A percentile compares a stretch with the other conserved stretches of the same genome.
Evolutionary conservation across 2,329 filamentous ascomycete genomes (phyloP).

Genomic region (Cordyceps cicadae): DNA sequence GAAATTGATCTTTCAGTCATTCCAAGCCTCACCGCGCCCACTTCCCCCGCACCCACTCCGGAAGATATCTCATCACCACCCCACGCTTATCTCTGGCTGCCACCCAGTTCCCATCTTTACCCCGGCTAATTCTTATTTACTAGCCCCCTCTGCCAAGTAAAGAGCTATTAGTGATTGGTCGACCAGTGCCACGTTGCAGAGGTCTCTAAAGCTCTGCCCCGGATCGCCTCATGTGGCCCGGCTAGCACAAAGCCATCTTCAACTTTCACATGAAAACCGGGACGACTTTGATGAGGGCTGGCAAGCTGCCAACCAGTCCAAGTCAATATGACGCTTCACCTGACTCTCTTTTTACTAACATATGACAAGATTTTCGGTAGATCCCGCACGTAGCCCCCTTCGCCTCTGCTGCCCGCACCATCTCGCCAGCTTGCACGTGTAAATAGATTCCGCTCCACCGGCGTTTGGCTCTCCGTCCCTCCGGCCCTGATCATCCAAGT

Average conservation of each 20-base stretch:
- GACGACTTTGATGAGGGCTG: neutral
- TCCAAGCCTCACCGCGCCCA: neutral
- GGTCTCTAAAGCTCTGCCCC: neutral
- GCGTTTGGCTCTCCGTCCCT: neutral
- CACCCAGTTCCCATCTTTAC: neutral
- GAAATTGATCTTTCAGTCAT: neutral
- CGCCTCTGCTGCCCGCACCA: neutral
- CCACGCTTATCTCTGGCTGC: slow-evolving; percentile 7
- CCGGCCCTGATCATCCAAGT: neutral
- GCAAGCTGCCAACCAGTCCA: neutral
- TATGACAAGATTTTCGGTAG: neutral
- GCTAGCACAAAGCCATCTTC: neutral
- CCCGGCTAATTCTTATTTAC: slow-evolving; percentile 11
- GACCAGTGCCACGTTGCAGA: neutral
- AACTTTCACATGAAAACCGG: neutral
- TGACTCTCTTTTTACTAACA: neutral
- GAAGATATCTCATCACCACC: neutral
- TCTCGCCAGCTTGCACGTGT: neutral
- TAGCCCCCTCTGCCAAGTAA: neutral
- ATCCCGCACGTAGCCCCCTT: neutral
- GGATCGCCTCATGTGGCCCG: neutral
- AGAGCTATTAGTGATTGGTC: neutral
- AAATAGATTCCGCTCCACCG: neutral
- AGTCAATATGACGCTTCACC: neutral
- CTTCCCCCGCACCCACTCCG: slow-evolving; percentile 2